Conservation (phyloP, 2,329 filamentous ascomycete genomes). For the Penicillium sp. region DNA sequence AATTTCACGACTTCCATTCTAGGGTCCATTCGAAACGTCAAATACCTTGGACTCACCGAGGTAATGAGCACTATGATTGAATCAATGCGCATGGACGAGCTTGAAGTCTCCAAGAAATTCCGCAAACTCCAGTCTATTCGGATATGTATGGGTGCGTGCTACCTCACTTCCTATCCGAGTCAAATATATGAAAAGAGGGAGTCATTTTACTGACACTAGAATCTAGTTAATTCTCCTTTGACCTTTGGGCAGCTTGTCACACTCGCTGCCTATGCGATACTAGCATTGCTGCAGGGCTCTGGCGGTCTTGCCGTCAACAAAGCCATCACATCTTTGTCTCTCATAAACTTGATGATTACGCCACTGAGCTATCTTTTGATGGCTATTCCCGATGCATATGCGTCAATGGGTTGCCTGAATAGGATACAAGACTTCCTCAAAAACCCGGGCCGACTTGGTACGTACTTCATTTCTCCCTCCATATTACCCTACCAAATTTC, state of each 20-base stretch:
- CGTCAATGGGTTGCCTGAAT: neutral
- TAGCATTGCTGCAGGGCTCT: constrained; percentile 13
- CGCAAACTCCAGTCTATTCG: neutral
- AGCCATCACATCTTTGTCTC: constrained; percentile 42
- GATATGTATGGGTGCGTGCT: neutral
- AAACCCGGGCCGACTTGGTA: neutral
- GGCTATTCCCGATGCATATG: neutral
- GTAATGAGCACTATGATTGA: neutral
- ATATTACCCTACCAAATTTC: neutral
- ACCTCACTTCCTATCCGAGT: neutral
- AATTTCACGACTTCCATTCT: constrained; percentile 42
- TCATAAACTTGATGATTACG: constrained; percentile 39
- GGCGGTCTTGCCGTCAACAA: constrained; percentile 34
- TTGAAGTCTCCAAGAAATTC: neutral
- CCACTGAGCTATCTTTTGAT: constrained; percentile 24
- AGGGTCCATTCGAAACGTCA: constrained; percentile 44
- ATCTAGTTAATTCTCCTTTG: constrained; percentile 12
- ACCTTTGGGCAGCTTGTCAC: constrained; percentile 18
- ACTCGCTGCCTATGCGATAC: constrained; percentile 17
- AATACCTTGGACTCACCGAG: constrained; percentile 35
- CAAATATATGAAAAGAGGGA: neutral
- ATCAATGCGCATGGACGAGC: neutral
- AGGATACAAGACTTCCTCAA: neutral
- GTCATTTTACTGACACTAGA: neutral
- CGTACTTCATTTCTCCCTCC: neutral